Conservation (phyloP, 768 basidiomycete species). For the Piloderma croceum region DNA sequence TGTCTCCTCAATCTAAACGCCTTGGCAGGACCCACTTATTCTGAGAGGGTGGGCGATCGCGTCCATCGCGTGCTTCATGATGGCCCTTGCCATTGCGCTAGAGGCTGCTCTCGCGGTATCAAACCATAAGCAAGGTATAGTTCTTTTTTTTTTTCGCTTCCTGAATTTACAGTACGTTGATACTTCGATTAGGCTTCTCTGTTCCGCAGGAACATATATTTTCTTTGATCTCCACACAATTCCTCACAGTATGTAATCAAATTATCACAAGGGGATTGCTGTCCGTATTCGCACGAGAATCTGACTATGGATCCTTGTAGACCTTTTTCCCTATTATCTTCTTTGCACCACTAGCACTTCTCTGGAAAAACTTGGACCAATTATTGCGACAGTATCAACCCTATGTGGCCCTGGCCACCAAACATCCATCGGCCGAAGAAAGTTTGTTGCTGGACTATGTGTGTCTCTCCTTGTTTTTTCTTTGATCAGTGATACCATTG, state of each 20-base stretch:
- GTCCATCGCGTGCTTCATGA: constrained; percentile 36
- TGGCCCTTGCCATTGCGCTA: constrained; percentile 42
- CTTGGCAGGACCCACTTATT: constrained; percentile 24
- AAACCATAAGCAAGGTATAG: constrained; percentile 26
- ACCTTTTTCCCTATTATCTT: constrained; percentile 55
- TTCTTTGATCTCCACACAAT: constrained; percentile 39
- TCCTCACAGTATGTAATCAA: constrained; percentile 42
- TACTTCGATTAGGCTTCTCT: constrained; percentile 39
- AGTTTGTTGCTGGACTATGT: constrained; percentile 67
- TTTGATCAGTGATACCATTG: constrained; percentile 5
- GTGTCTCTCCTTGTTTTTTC: constrained; percentile 16
- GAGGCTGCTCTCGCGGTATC: constrained; percentile 44
- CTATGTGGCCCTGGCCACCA: constrained; percentile 51
- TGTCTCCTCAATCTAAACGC: neutral
- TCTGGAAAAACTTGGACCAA: constrained; percentile 52
- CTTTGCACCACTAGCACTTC: constrained; percentile 43
- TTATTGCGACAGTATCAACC: constrained; percentile 56
- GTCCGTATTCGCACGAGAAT: too few relatives aligned
- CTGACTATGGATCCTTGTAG: too few relatives aligned
- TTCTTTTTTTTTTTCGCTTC: constrained; percentile 10
- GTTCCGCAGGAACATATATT: constrained; percentile 49
- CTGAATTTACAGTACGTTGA: constrained; percentile 2
- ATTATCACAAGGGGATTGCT: too few relatives aligned
- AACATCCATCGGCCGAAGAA: constrained; percentile 48
- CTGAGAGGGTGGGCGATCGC: constrained; percentile 36